Conservation (phyloP, 1,284 basidiomycete genomes). For the Lentinula novae-zelandiae region DNA sequence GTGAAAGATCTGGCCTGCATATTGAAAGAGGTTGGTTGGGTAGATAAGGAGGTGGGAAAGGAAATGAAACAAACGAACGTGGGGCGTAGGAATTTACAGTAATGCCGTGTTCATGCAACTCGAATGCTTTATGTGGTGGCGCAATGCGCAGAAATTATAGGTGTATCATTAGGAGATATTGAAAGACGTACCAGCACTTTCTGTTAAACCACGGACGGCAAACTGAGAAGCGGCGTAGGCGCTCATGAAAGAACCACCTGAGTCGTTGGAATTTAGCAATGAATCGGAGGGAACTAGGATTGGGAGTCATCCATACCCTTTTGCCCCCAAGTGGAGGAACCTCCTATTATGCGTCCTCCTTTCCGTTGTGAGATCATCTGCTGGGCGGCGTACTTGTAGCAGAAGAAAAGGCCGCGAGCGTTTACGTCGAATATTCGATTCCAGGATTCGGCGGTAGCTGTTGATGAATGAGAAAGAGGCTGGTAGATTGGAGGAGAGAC, state of each 20-base stretch:
- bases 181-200: conserved; percentile 21
- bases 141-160: no score
- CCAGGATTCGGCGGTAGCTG: conserved; percentile 16
- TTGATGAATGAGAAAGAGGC: neutral
- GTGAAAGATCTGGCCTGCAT: neutral
- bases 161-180: neutral
- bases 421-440: conserved; percentile 17
- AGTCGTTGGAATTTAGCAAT: no score
- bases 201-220: conserved; percentile 28
- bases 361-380: conserved; percentile 21
- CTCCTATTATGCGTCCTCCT: conserved; percentile 26
- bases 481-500: neutral
- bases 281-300: no score
- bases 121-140: conserved; percentile 18
- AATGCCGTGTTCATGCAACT: conserved; percentile 25
- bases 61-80: neutral
- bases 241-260: conserved; percentile 15
- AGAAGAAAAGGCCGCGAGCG: conserved; percentile 18
- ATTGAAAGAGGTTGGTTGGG: neutral
- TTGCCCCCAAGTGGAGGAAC: conserved; percentile 21
- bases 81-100: conserved; percentile 30
- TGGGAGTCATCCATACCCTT: conserved; percentile 12
- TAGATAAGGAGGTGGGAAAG: neutral
- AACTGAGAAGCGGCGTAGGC: conserved; percentile 27
- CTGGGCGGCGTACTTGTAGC: conserved; percentile 19